Evolutionary conservation across 257 asterid species (phyloP).

Genomic region (Asclepias syriaca): DNA sequence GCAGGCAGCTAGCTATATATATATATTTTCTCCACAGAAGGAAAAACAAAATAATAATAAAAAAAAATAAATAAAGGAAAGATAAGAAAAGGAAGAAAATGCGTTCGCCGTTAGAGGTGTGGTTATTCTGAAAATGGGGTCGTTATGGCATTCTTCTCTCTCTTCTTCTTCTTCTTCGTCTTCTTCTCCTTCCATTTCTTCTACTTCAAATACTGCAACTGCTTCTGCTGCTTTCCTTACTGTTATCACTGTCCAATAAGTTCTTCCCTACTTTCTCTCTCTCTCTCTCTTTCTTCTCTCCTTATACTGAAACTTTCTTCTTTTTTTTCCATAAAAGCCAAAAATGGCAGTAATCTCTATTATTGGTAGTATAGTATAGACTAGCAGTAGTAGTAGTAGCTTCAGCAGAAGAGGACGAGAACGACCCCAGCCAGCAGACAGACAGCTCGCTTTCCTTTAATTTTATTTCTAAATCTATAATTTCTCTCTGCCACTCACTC

Average conservation of each 20-base stretch:
- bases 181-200: not conserved
- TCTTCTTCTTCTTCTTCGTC: not conserved
- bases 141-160: slow-evolving; percentile 14
- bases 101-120: not conserved
- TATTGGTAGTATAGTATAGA: not conserved
- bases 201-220: not conserved
- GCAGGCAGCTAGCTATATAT: too few species aligned
- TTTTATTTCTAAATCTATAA: not conserved
- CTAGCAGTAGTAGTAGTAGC: slow-evolving; percentile 18
- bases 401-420: slow-evolving; percentile 7
- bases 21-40: too few species aligned
- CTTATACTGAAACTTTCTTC: slow-evolving; percentile 8
- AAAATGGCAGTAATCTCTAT: slow-evolving; percentile 28
- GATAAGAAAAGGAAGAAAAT: not conserved
- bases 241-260: slow-evolving; percentile 26
- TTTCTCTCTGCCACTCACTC: not conserved
- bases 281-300: not conserved
- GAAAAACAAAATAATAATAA: too few species aligned
- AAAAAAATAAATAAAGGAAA: too few species aligned
- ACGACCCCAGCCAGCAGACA: slow-evolving; percentile 3
- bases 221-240: slow-evolving; percentile 22
- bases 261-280: slow-evolving; percentile 26
- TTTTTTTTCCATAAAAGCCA: slow-evolving; percentile 28
- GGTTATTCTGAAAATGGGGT: slow-evolving; percentile 2
- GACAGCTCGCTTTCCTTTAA: not conserved